These are phyloP conservation scores for Lachnellula hyalina DNA, from an alignment of 2,329 filamentous ascomycete genomes.

Conservation along the genomic window DNA sequence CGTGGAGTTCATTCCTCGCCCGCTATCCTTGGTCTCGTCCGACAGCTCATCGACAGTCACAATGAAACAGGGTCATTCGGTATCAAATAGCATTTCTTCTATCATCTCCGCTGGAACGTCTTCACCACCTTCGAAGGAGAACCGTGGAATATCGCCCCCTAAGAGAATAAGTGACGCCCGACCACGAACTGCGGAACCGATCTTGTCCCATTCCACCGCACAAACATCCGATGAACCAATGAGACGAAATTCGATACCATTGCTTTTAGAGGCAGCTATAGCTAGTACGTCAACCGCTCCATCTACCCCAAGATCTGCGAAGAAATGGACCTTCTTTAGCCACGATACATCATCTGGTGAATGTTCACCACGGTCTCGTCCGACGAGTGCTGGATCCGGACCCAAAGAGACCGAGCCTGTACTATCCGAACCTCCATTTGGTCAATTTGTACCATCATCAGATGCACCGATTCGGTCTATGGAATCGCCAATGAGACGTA, in stretches of 20 bases:
- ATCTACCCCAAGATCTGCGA: constrained; percentile 29
- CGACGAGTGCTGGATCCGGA: constrained; percentile 37
- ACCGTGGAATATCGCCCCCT: constrained; percentile 35
- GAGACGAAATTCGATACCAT: constrained; percentile 55
- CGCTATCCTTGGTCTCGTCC: constrained; percentile 76
- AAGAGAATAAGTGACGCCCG: constrained; percentile 45
- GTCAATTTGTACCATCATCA: constrained; percentile 6
- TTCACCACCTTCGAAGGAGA: constrained; percentile 35
- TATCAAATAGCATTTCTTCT: constrained; percentile 76
- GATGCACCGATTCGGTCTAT: constrained; percentile 22
- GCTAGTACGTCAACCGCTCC: constrained; percentile 27
- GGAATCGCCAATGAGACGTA: constrained; percentile 22
- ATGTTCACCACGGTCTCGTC: constrained; percentile 43
- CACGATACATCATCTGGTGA: constrained; percentile 30
- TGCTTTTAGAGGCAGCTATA: constrained; percentile 37
- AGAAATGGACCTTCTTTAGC: constrained; percentile 32
- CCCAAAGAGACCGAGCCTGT: constrained; percentile 21
- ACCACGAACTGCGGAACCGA: constrained; percentile 67
- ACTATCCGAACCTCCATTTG: constrained; percentile 9
- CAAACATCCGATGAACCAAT: constrained; percentile 35
- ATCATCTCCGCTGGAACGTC: constrained; percentile 58
- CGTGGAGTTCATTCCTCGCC: constrained; percentile 76
- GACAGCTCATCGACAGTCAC: constrained; percentile 77
- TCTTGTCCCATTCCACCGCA: constrained; percentile 43
- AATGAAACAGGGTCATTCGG: constrained; percentile 59